These are phyloP conservation scores for Penicillium maclennaniae DNA, from an alignment of 495 filamentous ascomycete species.

Conservation along the genomic window DNA sequence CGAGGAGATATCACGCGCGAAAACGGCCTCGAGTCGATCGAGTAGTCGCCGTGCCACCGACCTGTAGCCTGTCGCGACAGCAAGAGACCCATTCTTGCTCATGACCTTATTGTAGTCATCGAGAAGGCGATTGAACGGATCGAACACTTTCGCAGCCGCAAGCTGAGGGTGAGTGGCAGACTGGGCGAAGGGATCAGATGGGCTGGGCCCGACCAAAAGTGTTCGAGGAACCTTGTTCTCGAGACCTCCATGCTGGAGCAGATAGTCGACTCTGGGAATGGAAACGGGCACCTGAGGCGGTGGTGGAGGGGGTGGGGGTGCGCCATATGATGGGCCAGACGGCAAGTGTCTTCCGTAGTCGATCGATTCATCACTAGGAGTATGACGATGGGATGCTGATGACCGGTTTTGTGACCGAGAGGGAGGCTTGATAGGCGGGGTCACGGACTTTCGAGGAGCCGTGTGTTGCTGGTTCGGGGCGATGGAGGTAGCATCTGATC, in stretches of 20 bases:
- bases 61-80: conserved; percentile 92
- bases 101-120: conserved; percentile 84
- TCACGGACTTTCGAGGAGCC: conserved; percentile 35
- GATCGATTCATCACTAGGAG: conserved; percentile 36
- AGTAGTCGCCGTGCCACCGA: conserved; percentile 88
- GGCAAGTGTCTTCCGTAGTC: conserved; percentile 42
- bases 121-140: conserved; percentile 72
- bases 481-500: conserved; percentile 65
- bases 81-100: conserved; percentile 76
- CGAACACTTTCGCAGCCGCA: conserved; percentile 64
- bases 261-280: conserved; percentile 81
- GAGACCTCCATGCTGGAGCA: conserved; percentile 81
- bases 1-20: conserved; percentile 82
- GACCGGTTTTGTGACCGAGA: conserved; percentile 40
- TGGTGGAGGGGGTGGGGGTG: conserved; percentile 77
- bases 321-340: conserved; percentile 28
- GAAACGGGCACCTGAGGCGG: conserved; percentile 64
- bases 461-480: conserved; percentile 55
- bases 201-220: conserved; percentile 50
- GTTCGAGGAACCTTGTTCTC: conserved; percentile 59
- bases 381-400: conserved; percentile 32
- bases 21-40: conserved; percentile 91
- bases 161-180: conserved; percentile 30
- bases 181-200: conserved; percentile 42
- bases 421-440: conserved; percentile 37